Evolutionary conservation across 2,329 filamentous ascomycete genomes (phyloP).

Genomic region (Colletotrichum tamarilloi): DNA sequence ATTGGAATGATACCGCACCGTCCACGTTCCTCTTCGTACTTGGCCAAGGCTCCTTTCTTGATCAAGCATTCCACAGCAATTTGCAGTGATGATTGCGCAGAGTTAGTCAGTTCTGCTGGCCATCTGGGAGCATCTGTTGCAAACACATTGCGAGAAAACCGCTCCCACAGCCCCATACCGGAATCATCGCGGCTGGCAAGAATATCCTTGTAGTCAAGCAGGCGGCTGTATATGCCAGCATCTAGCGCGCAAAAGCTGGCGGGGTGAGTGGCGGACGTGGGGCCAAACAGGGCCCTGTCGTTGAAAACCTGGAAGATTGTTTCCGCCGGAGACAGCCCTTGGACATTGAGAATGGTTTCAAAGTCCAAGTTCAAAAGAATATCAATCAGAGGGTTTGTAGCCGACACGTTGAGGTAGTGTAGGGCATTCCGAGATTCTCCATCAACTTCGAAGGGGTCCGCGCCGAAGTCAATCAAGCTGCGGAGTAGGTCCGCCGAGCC

Average conservation of each 20-base stretch:
- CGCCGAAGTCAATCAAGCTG: slow-evolving; percentile 36
- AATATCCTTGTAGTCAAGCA: neutral
- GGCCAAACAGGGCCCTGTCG: neutral
- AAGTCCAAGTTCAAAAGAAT: slow-evolving; percentile 40
- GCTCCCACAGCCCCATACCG: slow-evolving; percentile 23
- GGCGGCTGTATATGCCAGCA: neutral
- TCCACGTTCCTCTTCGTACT: slow-evolving; percentile 5
- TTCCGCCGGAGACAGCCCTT: slow-evolving; percentile 42
- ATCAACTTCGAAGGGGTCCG: slow-evolving; percentile 33
- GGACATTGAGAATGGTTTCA: slow-evolving; percentile 27
- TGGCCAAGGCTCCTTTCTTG: neutral
- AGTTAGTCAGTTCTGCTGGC: neutral
- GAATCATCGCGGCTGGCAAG: neutral
- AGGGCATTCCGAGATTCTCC: slow-evolving; percentile 36
- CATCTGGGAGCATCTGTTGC: neutral
- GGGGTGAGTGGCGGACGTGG: neutral
- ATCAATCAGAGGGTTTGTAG: slow-evolving; percentile 38
- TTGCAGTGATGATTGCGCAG: neutral
- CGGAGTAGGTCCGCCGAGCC: slow-evolving; percentile 39
- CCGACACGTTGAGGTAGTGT: slow-evolving; percentile 42
- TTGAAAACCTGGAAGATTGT: slow-evolving; percentile 43
- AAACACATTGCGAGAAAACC: slow-evolving; percentile 6
- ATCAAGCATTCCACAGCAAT: slow-evolving; percentile 10
- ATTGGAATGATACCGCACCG: neutral
- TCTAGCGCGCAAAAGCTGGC: neutral